Conservation (phyloP, 257 asterid species). For the Solanum lycopersicoides region DNA sequence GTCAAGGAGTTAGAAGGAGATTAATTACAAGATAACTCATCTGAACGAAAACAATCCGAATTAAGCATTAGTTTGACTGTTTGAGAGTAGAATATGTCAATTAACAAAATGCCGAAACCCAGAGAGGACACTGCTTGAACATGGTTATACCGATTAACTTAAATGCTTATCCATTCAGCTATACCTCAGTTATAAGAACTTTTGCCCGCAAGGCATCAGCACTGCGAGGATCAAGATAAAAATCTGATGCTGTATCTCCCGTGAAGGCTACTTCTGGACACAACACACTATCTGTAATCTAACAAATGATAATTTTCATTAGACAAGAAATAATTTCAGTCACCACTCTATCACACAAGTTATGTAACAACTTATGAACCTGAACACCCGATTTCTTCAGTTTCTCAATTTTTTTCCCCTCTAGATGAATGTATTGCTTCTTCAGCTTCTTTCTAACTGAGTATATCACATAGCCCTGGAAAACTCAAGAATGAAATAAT, state of each 20-base stretch:
- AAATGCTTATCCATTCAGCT: neutral
- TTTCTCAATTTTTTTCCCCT: conserved; percentile 91
- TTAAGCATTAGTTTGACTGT: neutral
- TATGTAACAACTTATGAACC: conserved; percentile 30
- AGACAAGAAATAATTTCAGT: neutral
- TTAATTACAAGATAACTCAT: neutral
- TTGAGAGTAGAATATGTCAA: neutral
- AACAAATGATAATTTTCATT: conserved; percentile 9
- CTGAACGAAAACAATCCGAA: neutral
- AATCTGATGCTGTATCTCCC: conserved; percentile 83
- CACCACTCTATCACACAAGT: neutral
- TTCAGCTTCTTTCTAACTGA: conserved; percentile 85
- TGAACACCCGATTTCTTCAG: conserved; percentile 88
- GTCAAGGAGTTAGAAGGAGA: neutral
- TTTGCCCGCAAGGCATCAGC: conserved; percentile 97
- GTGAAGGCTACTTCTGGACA: conserved; percentile 96
- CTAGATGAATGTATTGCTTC: conserved; percentile 73
- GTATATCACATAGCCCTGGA: conserved; percentile 91
- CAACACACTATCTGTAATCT: conserved; percentile 85
- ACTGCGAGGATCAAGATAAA: conserved; percentile 72
- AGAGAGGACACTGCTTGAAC: neutral
- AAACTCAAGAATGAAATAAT: neutral
- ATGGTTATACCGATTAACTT: neutral
- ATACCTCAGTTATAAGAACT: conserved; percentile 89
- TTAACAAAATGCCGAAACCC: neutral